Evolutionary conservation across 169 alveolate genomes (phyloP), one percentile per base, ranked within the genome.

Genomic region (Plasmodium vivax): DNA sequence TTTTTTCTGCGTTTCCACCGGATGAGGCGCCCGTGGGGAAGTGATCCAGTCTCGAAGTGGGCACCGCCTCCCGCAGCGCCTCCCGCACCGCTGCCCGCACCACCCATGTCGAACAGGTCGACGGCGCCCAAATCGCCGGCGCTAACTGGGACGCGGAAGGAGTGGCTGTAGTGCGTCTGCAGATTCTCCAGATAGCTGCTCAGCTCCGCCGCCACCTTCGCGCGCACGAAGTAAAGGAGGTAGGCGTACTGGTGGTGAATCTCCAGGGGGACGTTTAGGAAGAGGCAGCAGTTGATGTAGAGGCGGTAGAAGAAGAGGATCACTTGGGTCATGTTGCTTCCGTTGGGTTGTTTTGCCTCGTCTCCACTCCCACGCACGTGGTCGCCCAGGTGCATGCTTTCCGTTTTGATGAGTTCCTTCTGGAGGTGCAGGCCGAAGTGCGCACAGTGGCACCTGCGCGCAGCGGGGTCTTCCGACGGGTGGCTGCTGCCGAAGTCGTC

Each of bases 261-360:
- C 4, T 92, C 95, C 41, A 92, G 27, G 36, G 74, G 71, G 27
- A 92, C 47, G 23, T 92, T 92, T 71, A 92, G 43, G 62, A 92
- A 45, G 74, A 88, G 51, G 36, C 23, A 79, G 30, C 95, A 92
- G 51, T 92, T 92, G n/a, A 92, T 82, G 68, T 92, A 92, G 36
- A 92, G 58, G 23, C 92, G 84, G 58, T 34, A 92, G 51, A 92
- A 82, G 34, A 92, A 92, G n/a, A 83, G 54, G 32, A 82, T 16
- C 3, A 51, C 62, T 4, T 68, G 41, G n/a, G 68, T 34, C 19
- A 72, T 71, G 38, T 12, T 81, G 30, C 75, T 30, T 54, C 58
- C 43, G 41, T 36, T 54, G 47, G 43, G 9, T 73, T 27, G 34
- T 51, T 12, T 68, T 75, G 16, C 47, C 43, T 9, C 54, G 34